Evolutionary conservation across 2,329 filamentous ascomycete genomes (phyloP).

Genomic region (Cytospora piceicola): DNA sequence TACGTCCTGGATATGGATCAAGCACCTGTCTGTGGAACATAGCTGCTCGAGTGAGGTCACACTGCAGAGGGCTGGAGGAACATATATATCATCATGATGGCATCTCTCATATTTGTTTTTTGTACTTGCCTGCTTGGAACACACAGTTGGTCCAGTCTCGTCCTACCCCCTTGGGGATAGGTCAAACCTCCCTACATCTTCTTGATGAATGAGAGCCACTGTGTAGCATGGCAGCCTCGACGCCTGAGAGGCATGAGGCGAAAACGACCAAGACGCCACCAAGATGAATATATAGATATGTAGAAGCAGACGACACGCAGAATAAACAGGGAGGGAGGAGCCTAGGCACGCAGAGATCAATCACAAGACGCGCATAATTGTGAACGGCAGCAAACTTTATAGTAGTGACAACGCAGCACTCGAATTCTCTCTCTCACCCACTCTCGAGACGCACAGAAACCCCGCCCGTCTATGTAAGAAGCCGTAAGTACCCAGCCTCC

Average conservation of each 20-base stretch:
- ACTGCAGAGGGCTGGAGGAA: neutral
- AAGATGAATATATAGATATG: neutral
- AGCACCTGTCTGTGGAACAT: too few relatives aligned
- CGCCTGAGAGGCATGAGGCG: neutral
- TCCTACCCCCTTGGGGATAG: too few relatives aligned
- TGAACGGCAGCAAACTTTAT: neutral
- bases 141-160: neutral
- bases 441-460: conserved; percentile 7
- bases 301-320: neutral
- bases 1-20: too few relatives aligned
- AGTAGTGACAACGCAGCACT: conserved; percentile 10
- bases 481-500: neutral
- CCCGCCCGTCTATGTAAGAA: conserved; percentile 18
- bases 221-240: neutral
- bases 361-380: neutral
- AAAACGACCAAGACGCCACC: neutral
- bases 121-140: neutral
- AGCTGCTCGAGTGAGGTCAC: neutral
- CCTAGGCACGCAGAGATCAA: neutral
- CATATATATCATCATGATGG: neutral
- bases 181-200: neutral
- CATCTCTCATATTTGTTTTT: neutral
- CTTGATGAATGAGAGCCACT: neutral
- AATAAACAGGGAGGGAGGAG: too few relatives aligned
- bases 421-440: conserved; percentile 9